Conservation (phyloP, 73 alveolate species). For the Tetrahymena elliotti region DNA sequence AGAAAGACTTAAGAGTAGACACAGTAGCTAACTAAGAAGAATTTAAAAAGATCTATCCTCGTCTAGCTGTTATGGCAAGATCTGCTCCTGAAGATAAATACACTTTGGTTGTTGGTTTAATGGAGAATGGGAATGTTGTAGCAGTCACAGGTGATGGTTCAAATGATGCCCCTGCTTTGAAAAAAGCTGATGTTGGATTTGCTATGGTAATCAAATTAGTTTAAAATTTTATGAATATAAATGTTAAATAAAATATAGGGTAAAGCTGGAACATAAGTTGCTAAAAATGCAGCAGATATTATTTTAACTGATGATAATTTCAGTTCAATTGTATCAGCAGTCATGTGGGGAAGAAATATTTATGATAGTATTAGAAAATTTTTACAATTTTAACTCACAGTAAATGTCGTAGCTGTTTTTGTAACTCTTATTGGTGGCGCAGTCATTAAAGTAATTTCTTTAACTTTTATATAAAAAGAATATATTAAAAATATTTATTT, state of each 20-base stretch:
- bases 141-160: constrained; percentile 99
- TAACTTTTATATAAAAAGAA: neutral
- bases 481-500: neutral
- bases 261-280: constrained; percentile 90
- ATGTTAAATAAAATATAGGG: constrained; percentile 48
- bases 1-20: constrained; percentile 35
- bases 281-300: constrained; percentile 91
- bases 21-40: constrained; percentile 33
- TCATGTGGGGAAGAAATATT: constrained; percentile 91
- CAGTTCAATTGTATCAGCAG: constrained; percentile 82
- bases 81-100: constrained; percentile 96
- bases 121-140: constrained; percentile 83
- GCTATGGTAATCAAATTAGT: constrained; percentile 65
- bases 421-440: constrained; percentile 76
- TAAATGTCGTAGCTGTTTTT: constrained; percentile 77
- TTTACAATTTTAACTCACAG: constrained; percentile 86
- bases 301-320: constrained; percentile 87
- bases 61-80: constrained; percentile 89
- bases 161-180: constrained; percentile 97
- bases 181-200: constrained; percentile 92
- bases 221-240: too few relatives aligned
- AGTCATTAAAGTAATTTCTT: constrained; percentile 13
- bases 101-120: constrained; percentile 86
- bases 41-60: constrained; percentile 33
- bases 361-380: constrained; percentile 88